Percentiles rank a stretch among this genome's conserved stretches.
These are phyloP conservation scores for Mitragyna speciosa DNA, from an alignment of 257 asterid genomes.

Conservation along the genomic window DNA sequence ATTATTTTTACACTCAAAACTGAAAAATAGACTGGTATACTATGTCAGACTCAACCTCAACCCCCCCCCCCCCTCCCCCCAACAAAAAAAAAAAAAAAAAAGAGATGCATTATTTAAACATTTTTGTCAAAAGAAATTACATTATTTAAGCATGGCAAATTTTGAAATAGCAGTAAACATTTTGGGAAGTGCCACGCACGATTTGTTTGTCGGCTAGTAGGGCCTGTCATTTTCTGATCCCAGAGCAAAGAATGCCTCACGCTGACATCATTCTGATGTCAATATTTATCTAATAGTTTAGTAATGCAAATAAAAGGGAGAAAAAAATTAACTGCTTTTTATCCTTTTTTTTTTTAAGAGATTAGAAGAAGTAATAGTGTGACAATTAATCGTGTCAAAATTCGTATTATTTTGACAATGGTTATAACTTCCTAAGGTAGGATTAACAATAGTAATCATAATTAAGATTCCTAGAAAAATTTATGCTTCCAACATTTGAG, in stretches of 20 bases:
- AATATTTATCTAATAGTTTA: neutral
- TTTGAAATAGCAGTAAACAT: neutral
- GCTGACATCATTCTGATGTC: conserved; percentile 8
- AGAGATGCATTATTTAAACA: neutral
- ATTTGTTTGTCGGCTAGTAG: conserved; percentile 3
- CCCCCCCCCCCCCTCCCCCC: too few relatives aligned
- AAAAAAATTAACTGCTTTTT: too few relatives aligned
- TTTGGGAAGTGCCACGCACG: neutral
- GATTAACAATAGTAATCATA: neutral
- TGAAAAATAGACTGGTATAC: neutral
- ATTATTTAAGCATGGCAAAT: neutral
- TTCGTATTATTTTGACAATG: neutral
- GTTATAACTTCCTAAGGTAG: neutral
- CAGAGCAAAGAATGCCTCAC: neutral
- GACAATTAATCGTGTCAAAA: neutral
- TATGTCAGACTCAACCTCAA: neutral
- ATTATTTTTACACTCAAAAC: neutral
- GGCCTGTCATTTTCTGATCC: neutral
- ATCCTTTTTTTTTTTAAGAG: too few relatives aligned
- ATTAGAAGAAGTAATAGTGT: too few relatives aligned
- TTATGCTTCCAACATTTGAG: neutral
- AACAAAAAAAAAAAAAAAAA: neutral
- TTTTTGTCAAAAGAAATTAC: neutral
- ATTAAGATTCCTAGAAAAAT: too few relatives aligned
- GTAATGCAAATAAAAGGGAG: neutral